A percentile compares a stretch with the other conserved stretches of the same genome.
Evolutionary conservation across 495 filamentous ascomycete genomes (phyloP).

Genomic region (Penicillium malachiteum): DNA sequence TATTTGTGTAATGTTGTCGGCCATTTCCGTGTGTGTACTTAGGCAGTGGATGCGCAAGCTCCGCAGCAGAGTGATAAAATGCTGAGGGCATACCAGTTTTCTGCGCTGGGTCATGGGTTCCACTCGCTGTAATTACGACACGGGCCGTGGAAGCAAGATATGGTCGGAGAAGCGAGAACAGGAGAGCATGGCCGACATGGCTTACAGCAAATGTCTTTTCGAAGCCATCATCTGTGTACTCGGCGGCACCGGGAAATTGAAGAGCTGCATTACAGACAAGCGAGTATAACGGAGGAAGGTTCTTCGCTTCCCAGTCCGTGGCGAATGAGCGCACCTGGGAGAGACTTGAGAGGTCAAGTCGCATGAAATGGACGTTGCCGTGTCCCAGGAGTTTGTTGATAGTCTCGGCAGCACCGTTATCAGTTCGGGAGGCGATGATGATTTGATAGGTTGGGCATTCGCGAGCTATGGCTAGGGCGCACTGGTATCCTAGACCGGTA

Average conservation of each 20-base stretch:
- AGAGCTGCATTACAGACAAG: slow-evolving; percentile 49
- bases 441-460: slow-evolving; percentile 31
- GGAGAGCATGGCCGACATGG: slow-evolving; percentile 45
- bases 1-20: slow-evolving; percentile 30
- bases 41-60: slow-evolving; percentile 29
- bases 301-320: slow-evolving; percentile 32
- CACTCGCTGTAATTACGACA: slow-evolving; percentile 37
- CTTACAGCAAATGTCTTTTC: slow-evolving; percentile 45
- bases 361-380: slow-evolving; percentile 38
- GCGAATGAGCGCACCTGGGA: slow-evolving; percentile 40
- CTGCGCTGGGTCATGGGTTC: slow-evolving; percentile 35
- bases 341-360: slow-evolving; percentile 42
- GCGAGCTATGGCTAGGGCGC: slow-evolving; percentile 32
- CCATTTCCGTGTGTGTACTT: slow-evolving; percentile 20
- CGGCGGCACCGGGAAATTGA: slow-evolving; percentile 33
- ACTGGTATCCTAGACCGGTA: slow-evolving; percentile 33
- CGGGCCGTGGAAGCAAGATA: slow-evolving; percentile 47
- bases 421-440: slow-evolving; percentile 41
- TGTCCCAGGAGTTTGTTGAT: slow-evolving; percentile 31
- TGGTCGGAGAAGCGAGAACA: slow-evolving; percentile 50
- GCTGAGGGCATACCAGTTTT: slow-evolving; percentile 30
- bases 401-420: slow-evolving; percentile 37
- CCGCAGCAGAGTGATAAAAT: slow-evolving; percentile 27
- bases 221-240: slow-evolving; percentile 37
- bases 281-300: slow-evolving; percentile 41